Conservation (phyloP, 2,329 filamentous ascomycete species). For the Calonectria fujianensis region DNA sequence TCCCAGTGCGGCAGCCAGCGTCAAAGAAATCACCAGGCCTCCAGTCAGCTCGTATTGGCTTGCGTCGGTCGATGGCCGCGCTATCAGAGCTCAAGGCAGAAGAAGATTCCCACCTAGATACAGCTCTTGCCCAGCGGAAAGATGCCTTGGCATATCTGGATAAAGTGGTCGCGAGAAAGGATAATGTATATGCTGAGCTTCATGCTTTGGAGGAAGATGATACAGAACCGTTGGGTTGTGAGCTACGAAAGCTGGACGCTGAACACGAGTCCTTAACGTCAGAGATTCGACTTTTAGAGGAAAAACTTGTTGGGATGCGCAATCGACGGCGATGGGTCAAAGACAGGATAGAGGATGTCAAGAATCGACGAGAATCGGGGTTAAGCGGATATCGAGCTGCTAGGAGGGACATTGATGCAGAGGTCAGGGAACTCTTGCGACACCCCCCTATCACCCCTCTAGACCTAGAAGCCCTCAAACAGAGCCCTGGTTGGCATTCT, state of each 20-base stretch:
- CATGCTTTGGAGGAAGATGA: constrained; percentile 72
- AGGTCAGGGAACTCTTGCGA: constrained; percentile 76
- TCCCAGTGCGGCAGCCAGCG: constrained; percentile 77
- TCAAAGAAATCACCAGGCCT: constrained; percentile 72
- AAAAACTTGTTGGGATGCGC: constrained; percentile 77
- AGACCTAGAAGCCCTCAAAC: constrained; percentile 66
- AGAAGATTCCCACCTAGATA: constrained; percentile 77
- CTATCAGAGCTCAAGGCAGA: constrained; percentile 80
- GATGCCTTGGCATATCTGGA: constrained; percentile 75
- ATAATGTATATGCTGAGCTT: constrained; percentile 71
- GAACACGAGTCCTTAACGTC: constrained; percentile 73
- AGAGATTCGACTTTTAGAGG: constrained; percentile 80
- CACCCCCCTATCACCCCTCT: constrained; percentile 74
- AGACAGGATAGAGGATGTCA: constrained; percentile 76
- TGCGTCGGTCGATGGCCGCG: constrained; percentile 78
- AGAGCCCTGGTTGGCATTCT: constrained; percentile 39
- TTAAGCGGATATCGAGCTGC: constrained; percentile 82
- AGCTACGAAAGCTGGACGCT: constrained; percentile 75
- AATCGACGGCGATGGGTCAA: constrained; percentile 75
- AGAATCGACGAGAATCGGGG: constrained; percentile 81
- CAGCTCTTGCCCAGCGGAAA: constrained; percentile 74
- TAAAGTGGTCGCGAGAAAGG: constrained; percentile 69
- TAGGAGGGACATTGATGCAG: constrained; percentile 78
- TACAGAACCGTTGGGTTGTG: constrained; percentile 75
- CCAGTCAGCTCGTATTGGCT: constrained; percentile 77